Evolutionary conservation across 306 rosid genomes (phyloP).

Genomic region (Casuarina equisetifolia): DNA sequence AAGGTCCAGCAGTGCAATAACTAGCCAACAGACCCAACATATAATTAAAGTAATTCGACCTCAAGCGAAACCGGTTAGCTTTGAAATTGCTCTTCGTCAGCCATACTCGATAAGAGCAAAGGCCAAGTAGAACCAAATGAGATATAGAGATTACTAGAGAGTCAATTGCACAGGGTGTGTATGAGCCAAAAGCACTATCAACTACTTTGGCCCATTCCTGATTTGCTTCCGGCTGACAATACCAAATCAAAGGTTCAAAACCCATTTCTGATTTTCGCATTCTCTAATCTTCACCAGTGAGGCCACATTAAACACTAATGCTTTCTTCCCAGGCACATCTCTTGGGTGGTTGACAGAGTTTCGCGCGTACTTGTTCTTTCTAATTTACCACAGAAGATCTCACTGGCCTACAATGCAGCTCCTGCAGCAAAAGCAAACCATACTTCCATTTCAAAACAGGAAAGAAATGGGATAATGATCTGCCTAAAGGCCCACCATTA

Average conservation of each 20-base stretch:
- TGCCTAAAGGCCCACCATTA: neutral
- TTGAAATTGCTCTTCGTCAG: slow-evolving; percentile 45
- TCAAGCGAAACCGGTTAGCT: slow-evolving; percentile 54
- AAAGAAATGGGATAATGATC: neutral
- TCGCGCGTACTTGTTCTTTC: neutral
- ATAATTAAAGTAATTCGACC: slow-evolving; percentile 62
- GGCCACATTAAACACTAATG: neutral
- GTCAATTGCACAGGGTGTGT: slow-evolving; percentile 81
- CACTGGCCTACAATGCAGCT: neutral
- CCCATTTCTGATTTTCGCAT: slow-evolving; percentile 39
- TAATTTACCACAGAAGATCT: neutral
- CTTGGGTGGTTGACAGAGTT: neutral
- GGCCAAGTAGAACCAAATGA: slow-evolving; percentile 61
- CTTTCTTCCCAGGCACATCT: neutral
- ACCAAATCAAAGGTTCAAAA: slow-evolving; percentile 66
- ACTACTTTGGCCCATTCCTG: slow-evolving; percentile 54
- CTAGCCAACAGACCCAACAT: slow-evolving; percentile 49
- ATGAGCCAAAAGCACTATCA: slow-evolving; percentile 73
- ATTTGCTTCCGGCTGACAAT: slow-evolving; percentile 63
- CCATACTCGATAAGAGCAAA: slow-evolving; percentile 70
- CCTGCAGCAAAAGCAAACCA: slow-evolving; percentile 14
- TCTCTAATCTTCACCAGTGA: slow-evolving; percentile 4
- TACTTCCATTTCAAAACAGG: neutral
- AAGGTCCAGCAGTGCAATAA: slow-evolving; percentile 62
- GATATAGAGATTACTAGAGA: slow-evolving; percentile 62